Base-by-base conservation (phyloP, 139 green algal genomes). In the Chlamydomonas sp. region DNA sequence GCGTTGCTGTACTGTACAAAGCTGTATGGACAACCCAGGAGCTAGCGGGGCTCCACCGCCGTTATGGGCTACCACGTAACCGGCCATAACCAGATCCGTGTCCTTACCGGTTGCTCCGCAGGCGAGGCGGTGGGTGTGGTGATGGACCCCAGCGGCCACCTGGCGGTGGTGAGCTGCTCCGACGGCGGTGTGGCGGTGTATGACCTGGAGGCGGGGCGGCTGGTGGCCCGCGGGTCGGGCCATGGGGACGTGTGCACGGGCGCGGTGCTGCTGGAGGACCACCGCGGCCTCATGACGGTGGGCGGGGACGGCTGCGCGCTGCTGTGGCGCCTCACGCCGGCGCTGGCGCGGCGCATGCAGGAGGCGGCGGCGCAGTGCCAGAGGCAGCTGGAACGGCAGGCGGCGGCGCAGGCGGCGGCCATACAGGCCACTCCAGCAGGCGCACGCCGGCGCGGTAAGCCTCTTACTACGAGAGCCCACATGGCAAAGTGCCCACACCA, bases 271-370 rank as follows among this genome's bases (percentile, higher is more conserved):
- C 66, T 84, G 81, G 87, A 84, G 10, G 80, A 80, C 73, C 68
- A 87, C n/a, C 73, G 83, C 16, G 83, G 83, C 17, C 74, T 87
- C 12, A 18, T 87, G 6, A 81, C 31, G 79, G 84, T 80, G 2
- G 91, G 88, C 15, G 90, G 91, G 3, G 93, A 95, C 83, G 89
- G 93, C 59, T 94, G 91, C 84, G 77, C 93, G 31, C 88, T 94
- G 80, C 89, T 94, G 57, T 95, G 93, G 93, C 83, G 77, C 59
- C 81, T 95, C 67, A 88, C 90, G 49, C n/a, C 78, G 16, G 16
- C 63, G 59, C 77, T 93, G 67, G 79, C 77, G 8, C 64, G 66
- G 31, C 64, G 86, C 18, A 80, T 93, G 76, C 78, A 88, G 57
- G 74, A 76, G 0, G 90, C 86, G 5, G 90, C 79, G 15, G 67